Evolutionary conservation across 768 basidiomycete species (phyloP).

Genomic region (Lactarius psammicola): DNA sequence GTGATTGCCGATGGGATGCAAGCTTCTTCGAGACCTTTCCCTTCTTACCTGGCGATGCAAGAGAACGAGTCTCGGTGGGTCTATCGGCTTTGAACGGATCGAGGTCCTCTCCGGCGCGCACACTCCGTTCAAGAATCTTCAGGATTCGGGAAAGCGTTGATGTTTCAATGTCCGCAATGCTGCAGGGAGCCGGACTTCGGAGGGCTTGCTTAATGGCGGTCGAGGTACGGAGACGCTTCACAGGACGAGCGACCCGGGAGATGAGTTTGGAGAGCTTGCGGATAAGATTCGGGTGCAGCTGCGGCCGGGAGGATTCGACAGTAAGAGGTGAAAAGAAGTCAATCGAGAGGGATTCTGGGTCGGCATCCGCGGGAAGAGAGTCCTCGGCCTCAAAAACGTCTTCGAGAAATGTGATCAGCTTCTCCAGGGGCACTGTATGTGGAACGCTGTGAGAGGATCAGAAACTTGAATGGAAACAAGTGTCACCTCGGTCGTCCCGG

Average conservation of each 20-base stretch:
- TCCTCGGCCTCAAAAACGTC: constrained; percentile 87
- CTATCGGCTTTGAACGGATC: constrained; percentile 58
- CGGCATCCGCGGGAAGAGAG: constrained; percentile 55
- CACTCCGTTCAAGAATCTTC: constrained; percentile 76
- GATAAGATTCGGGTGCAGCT: constrained; percentile 55
- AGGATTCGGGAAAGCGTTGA: constrained; percentile 60
- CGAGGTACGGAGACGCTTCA: constrained; percentile 58
- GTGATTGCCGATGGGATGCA: constrained; percentile 40
- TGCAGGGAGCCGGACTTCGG: constrained; percentile 47
- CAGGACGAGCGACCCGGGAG: constrained; percentile 61
- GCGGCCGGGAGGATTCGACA: constrained; percentile 55
- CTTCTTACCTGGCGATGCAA: constrained; percentile 37
- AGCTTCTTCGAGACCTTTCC: constrained; percentile 43
- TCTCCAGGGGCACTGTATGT: constrained; percentile 63
- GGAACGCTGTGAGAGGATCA: constrained; percentile 5
- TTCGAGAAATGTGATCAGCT: constrained; percentile 70
- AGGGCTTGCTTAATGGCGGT: constrained; percentile 42
- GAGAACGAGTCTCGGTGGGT: constrained; percentile 19
- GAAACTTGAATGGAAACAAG: neutral
- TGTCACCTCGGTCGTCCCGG: constrained; percentile 68
- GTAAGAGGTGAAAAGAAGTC: constrained; percentile 67
- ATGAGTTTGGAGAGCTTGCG: constrained; percentile 71
- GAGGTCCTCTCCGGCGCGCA: constrained; percentile 71
- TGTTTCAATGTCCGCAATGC: constrained; percentile 64
- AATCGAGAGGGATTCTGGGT: constrained; percentile 49